Conservation (phyloP, 2,329 filamentous ascomycete species). For the Hypomyces rosellus region DNA sequence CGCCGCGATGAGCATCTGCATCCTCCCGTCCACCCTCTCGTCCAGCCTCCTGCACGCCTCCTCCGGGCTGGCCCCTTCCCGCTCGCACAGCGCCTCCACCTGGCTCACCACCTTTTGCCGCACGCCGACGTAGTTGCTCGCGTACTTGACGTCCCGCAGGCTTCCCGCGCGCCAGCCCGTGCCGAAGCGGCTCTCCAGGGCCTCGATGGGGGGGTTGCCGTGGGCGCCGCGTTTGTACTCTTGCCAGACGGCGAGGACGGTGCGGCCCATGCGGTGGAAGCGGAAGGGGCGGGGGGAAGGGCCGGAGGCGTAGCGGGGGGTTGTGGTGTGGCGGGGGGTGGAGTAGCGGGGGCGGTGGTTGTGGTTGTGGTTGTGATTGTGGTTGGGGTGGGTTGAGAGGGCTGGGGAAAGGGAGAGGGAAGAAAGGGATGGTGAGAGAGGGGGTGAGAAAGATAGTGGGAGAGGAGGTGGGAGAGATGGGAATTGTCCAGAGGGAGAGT, state of each 20-base stretch:
- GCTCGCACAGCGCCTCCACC: constrained; percentile 15
- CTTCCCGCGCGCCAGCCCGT: constrained; percentile 17
- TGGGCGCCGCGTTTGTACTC: constrained; percentile 19
- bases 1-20: constrained; percentile 17
- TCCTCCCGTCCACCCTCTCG: constrained; percentile 18
- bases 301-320: constrained; percentile 15
- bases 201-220: constrained; percentile 18
- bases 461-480: not conserved
- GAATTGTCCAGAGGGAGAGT: not conserved
- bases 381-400: constrained; percentile 1
- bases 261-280: constrained; percentile 20
- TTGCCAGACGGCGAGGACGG: constrained; percentile 17
- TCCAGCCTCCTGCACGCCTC: constrained; percentile 16
- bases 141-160: constrained; percentile 18
- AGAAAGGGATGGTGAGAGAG: not conserved
- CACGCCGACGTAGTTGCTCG: constrained; percentile 21
- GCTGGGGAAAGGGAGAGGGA: constrained; percentile 9
- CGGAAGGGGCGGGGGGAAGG: constrained; percentile 14
- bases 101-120: constrained; percentile 16
- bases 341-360: constrained; percentile 14
- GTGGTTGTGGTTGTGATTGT: not conserved
- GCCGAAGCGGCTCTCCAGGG: constrained; percentile 16
- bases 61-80: not conserved
- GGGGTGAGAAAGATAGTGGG: not conserved
- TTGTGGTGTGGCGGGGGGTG: constrained; percentile 12